Evolutionary conservation across 176 grass and related monocot species (phyloP).

Genomic region (Ensete glaucum): DNA sequence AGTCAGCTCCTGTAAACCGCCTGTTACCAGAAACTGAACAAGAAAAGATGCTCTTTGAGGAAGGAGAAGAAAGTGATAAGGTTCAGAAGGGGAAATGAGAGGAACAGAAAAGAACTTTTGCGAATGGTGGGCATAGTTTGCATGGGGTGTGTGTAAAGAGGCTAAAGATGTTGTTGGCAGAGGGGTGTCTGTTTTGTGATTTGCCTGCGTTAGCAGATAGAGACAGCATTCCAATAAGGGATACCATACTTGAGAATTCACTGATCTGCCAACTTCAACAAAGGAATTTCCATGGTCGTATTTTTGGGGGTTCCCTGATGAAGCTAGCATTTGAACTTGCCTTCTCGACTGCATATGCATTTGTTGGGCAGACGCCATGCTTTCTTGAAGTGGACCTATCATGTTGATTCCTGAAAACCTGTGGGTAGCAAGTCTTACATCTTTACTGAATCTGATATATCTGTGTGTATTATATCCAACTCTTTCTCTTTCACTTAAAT

Average conservation of each 20-base stretch:
- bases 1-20: conserved; percentile 75
- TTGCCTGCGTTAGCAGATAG: conserved; percentile 78
- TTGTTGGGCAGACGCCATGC: conserved; percentile 63
- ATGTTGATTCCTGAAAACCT: conserved; percentile 91
- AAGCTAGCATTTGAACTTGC: conserved; percentile 84
- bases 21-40: conserved; percentile 74
- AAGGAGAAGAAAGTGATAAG: conserved; percentile 65
- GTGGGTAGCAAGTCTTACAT: conserved; percentile 35
- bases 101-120: conserved; percentile 42
- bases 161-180: conserved; percentile 45
- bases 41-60: conserved; percentile 48
- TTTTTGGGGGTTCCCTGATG: conserved; percentile 98
- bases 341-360: conserved; percentile 91
- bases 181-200: conserved; percentile 87
- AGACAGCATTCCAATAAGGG: conserved; percentile 65
- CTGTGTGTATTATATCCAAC: neutral
- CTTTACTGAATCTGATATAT: neutral
- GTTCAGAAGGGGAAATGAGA: conserved; percentile 70
- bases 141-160: conserved; percentile 34
- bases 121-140: conserved; percentile 37
- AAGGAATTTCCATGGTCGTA: conserved; percentile 71
- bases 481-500: no score
- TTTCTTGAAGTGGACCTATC: conserved; percentile 84
- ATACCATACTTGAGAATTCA: conserved; percentile 67
- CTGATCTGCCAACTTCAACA: conserved; percentile 89